phyloP scores from a whole-genome alignment of 2,329 filamentous ascomycete species.

The Coniella lustricola region DNA sequence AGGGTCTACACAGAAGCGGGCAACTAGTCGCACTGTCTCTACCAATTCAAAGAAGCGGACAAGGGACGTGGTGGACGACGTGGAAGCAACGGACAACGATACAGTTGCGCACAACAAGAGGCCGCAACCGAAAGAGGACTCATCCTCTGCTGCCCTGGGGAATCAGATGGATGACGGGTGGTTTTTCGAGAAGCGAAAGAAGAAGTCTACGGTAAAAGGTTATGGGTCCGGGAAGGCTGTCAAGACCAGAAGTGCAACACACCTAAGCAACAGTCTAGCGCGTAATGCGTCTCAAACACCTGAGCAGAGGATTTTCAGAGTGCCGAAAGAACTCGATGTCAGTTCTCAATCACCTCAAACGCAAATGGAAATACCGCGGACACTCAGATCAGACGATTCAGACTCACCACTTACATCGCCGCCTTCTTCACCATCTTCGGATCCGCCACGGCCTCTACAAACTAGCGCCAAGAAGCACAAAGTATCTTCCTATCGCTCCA shows the following conservation, averaged over 20 bases:
- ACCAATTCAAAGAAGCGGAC: conserved; percentile 1
- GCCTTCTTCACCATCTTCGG: conserved; percentile 6
- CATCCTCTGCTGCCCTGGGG: background rate
- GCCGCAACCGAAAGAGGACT: background rate
- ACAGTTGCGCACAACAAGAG: background rate
- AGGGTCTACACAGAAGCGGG: background rate
- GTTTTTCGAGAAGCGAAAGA: background rate
- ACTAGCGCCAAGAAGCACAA: background rate
- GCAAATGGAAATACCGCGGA: background rate
- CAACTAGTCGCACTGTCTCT: background rate
- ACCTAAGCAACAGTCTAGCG: background rate
- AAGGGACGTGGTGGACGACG: background rate
- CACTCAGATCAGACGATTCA: background rate
- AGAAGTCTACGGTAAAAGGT: background rate
- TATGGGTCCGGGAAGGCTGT: conserved; percentile 6
- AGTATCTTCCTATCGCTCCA: background rate
- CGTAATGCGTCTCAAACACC: conserved; percentile 7
- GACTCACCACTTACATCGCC: conserved; percentile 5
- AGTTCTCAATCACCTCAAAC: conserved; percentile 1
- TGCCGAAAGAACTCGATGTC: background rate
- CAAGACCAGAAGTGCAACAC: background rate
- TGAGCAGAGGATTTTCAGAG: conserved; percentile 13
- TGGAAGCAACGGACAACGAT: background rate
- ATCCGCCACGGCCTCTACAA: conserved; percentile 3
- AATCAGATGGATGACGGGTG: conserved; percentile 8